These are phyloP conservation scores for Filobasidium floriforme DNA, from an alignment of 768 basidiomycete genomes.

Conservation along the genomic window DNA sequence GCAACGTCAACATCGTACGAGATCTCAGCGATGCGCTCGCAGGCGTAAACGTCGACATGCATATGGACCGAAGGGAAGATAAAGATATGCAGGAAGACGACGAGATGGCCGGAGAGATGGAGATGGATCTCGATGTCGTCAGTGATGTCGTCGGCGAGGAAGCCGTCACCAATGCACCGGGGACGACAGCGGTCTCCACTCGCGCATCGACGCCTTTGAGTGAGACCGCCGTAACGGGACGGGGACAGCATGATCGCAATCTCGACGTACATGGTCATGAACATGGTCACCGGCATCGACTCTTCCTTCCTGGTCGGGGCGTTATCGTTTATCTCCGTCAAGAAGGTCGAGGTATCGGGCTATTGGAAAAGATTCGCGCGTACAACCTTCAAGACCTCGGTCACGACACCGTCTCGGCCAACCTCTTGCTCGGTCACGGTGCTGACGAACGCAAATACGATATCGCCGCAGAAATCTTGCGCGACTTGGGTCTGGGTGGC, in stretches of 20 bases:
- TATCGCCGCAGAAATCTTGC: conserved; percentile 78
- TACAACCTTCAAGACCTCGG: conserved; percentile 98
- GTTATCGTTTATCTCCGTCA: conserved; percentile 92
- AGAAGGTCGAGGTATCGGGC: conserved; percentile 93
- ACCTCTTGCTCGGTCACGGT: conserved; percentile 84
- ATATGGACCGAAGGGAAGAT: background rate
- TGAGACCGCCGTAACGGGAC: background rate
- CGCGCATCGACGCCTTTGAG: background rate
- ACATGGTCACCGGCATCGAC: background rate
- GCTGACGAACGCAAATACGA: conserved; percentile 93
- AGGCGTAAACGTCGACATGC: background rate
- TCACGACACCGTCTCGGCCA: conserved; percentile 97
- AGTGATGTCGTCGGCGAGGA: background rate
- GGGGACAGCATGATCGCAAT: too few species aligned
- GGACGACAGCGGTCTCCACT: background rate
- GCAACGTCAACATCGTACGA: background rate
- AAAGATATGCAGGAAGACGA: conserved; percentile 3
- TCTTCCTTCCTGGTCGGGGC: conserved; percentile 66
- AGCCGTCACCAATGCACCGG: background rate
- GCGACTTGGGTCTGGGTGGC: conserved; percentile 69
- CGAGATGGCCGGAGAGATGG: conserved; percentile 22
- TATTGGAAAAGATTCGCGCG: conserved; percentile 89
- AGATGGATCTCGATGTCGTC: conserved; percentile 15
- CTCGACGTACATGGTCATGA: too few species aligned
- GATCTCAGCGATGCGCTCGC: background rate